phyloP scores from a whole-genome alignment of 305 asterid species.

The Fraxinus dipetala region DNA sequence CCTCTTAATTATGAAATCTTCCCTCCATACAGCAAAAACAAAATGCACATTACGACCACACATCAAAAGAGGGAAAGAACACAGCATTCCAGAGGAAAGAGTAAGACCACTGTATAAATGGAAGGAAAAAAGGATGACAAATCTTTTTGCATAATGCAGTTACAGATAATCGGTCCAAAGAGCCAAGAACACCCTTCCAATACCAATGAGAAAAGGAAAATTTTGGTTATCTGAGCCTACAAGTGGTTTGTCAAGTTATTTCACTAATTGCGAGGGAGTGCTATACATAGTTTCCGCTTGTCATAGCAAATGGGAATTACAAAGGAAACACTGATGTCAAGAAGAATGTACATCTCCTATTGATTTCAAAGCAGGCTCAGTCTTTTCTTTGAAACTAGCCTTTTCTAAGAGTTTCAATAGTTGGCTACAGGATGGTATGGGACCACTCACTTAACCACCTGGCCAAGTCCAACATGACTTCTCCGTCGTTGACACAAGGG shows the following conservation, averaged over 20 bases:
- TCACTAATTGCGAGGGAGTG: background rate
- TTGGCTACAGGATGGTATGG: background rate
- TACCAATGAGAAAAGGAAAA: background rate
- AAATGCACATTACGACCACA: background rate
- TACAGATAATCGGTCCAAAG: background rate
- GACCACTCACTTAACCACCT: background rate
- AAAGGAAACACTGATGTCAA: background rate
- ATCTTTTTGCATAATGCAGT: background rate
- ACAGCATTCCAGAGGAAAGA: background rate
- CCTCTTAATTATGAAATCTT: no score
- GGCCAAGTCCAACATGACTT: background rate
- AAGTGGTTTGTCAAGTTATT: background rate
- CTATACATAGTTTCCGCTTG: background rate
- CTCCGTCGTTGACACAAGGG: background rate
- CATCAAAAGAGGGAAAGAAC: background rate
- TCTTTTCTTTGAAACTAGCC: background rate
- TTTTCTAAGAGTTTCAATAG: background rate
- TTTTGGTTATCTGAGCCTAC: background rate
- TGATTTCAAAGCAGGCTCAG: background rate
- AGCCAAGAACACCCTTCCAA: background rate
- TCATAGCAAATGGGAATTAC: background rate
- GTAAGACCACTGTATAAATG: background rate
- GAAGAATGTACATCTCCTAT: background rate
- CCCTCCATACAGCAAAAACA: background rate
- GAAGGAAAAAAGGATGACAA: background rate